phyloP scores from a whole-genome alignment of 2,329 filamentous ascomycete genomes.

The Pestalotiopsis sp. region DNA sequence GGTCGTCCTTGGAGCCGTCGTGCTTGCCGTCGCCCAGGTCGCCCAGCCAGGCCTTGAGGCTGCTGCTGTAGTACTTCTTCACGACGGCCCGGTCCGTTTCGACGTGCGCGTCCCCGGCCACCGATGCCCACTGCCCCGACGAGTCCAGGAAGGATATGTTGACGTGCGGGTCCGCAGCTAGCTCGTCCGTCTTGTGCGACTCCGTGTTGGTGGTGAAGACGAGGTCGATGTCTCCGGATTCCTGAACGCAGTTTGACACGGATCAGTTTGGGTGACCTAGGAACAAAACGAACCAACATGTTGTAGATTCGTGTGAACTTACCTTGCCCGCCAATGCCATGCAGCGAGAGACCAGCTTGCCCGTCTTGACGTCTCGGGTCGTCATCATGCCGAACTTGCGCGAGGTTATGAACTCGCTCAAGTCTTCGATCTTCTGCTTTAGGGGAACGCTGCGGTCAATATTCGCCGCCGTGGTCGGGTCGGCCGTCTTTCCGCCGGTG shows the following conservation, averaged over 20 bases:
- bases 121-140: constrained; percentile 82
- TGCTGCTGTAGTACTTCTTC: constrained; percentile 73
- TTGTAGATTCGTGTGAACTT: neutral
- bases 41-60: constrained; percentile 85
- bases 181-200: constrained; percentile 84
- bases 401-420: constrained; percentile 69
- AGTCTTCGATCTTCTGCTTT: constrained; percentile 76
- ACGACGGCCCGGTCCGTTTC: constrained; percentile 70
- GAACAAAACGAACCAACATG: too few relatives aligned
- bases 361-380: constrained; percentile 67
- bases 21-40: constrained; percentile 83
- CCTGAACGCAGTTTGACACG: constrained; percentile 48
- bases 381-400: constrained; percentile 91
- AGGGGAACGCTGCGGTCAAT: constrained; percentile 61
- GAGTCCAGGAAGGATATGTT: constrained; percentile 81
- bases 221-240: constrained; percentile 76
- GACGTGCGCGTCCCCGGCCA: constrained; percentile 72
- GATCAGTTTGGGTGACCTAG: neutral
- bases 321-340: constrained; percentile 86
- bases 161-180: constrained; percentile 71
- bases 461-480: constrained; percentile 79
- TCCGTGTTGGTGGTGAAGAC: constrained; percentile 93
- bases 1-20: constrained; percentile 80
- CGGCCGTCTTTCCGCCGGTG: constrained; percentile 64
- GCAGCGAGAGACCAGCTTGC: constrained; percentile 73